Evolutionary conservation across 2,329 filamentous ascomycete species (phyloP).

Genomic region (Talaromyces albobiverticillius): DNA sequence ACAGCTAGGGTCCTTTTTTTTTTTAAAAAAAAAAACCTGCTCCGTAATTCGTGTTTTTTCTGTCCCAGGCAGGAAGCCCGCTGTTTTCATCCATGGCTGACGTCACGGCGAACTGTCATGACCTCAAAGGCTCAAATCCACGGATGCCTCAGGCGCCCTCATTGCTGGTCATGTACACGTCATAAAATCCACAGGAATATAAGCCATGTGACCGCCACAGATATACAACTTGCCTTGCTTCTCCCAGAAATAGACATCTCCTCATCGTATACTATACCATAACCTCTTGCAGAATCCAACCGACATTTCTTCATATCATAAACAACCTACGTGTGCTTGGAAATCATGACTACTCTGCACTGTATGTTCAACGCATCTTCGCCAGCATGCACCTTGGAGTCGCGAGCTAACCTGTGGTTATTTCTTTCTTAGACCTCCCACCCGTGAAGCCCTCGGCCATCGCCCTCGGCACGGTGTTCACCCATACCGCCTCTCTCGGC

Average conservation of each 20-base stretch:
- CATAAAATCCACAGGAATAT: conserved; percentile 7
- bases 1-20: too few relatives aligned
- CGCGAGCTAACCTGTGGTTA: too few relatives aligned
- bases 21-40: too few relatives aligned
- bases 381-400: not conserved
- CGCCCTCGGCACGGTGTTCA: conserved; percentile 93
- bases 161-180: conserved; percentile 16
- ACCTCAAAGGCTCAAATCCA: conserved; percentile 4
- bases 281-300: not conserved
- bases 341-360: conserved; percentile 15
- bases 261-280: too few relatives aligned
- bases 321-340: not conserved
- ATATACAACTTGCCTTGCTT: not conserved
- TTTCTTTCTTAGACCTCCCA: conserved; percentile 71
- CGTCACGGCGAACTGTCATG: conserved; percentile 8
- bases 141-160: not conserved
- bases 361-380: conserved; percentile 7
- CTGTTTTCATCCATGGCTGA: conserved; percentile 10
- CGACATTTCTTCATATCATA: not conserved
- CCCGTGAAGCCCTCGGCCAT: conserved; percentile 97
- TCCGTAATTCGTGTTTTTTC: too few relatives aligned
- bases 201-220: conserved; percentile 9
- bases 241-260: not conserved
- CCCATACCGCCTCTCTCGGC: conserved; percentile 84
- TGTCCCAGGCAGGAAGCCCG: too few relatives aligned